Conservation (phyloP, 1,284 basidiomycete species). For the Irpex lacteus region DNA sequence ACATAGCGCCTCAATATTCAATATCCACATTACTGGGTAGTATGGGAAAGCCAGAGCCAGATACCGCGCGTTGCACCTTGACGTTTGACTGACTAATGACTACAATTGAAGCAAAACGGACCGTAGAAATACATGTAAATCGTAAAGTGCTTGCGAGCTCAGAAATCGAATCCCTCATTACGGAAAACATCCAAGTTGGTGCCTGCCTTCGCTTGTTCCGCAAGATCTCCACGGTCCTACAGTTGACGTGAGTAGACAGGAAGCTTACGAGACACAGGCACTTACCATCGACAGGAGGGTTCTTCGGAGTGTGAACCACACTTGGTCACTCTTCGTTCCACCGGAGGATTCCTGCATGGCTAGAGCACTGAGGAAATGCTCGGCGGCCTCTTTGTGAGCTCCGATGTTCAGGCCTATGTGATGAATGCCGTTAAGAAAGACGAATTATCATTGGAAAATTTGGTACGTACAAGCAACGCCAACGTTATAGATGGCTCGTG, state of each 20-base stretch:
- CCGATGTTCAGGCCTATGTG: constrained; percentile 87
- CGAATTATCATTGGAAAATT: neutral
- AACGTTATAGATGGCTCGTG: constrained; percentile 96
- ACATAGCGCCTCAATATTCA: neutral
- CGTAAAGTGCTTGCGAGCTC: constrained; percentile 19
- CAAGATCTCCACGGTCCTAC: constrained; percentile 63
- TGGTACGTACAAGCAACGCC: constrained; percentile 83
- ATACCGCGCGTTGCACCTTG: neutral
- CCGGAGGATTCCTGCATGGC: constrained; percentile 69
- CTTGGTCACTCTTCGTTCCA: constrained; percentile 70
- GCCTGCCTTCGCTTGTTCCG: constrained; percentile 59
- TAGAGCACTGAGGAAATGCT: constrained; percentile 95
- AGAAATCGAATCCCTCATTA: constrained; percentile 85
- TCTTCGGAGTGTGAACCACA: constrained; percentile 92
- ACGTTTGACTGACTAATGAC: neutral
- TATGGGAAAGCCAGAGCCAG: no score
- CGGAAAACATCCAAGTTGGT: constrained; percentile 66
- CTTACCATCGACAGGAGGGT: constrained; percentile 81
- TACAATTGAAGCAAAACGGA: neutral
- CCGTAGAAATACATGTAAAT: neutral
- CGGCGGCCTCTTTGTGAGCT: constrained; percentile 93
- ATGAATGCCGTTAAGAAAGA: neutral
- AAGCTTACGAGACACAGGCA: constrained; percentile 7
- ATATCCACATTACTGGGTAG: no score
- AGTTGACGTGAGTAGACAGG: no score